Evolutionary conservation across 116 monocot genomes (phyloP).

Genomic region (Iris pallida): DNA sequence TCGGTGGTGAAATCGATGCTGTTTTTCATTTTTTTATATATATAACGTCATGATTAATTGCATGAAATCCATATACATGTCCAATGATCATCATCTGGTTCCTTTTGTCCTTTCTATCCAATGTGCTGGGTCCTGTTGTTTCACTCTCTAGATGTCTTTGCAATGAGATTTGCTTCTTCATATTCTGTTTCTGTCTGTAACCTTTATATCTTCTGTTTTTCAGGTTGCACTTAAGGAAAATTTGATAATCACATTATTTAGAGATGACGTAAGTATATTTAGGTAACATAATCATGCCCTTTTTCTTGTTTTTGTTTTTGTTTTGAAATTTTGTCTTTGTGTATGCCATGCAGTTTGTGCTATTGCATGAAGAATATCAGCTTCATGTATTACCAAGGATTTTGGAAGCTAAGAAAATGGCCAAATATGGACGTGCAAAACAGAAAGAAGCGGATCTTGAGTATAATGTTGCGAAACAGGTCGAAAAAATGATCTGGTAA

Average conservation of each 20-base stretch:
- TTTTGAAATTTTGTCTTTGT: conserved; percentile 10
- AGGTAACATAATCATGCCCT: neutral
- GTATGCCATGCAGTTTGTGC: conserved; percentile 46
- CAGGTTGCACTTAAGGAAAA: conserved; percentile 95
- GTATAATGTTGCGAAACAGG: conserved; percentile 98
- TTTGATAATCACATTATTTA: conserved; percentile 75
- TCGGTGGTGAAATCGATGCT: too few relatives aligned
- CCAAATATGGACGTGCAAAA: conserved; percentile 93
- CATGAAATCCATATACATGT: too few relatives aligned
- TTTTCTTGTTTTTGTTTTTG: neutral
- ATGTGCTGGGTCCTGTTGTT: too few relatives aligned
- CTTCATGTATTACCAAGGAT: conserved; percentile 82
- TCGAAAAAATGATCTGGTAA: conserved; percentile 96
- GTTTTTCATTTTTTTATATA: too few relatives aligned
- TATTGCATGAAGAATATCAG: conserved; percentile 92
- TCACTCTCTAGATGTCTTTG: too few relatives aligned
- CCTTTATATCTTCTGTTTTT: conserved; percentile 20
- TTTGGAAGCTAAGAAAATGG: conserved; percentile 92
- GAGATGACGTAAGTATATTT: conserved; percentile 70
- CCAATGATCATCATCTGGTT: too few relatives aligned
- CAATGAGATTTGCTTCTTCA: too few relatives aligned
- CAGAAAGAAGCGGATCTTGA: conserved; percentile 96
- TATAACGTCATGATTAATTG: too few relatives aligned
- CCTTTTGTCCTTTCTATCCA: too few relatives aligned
- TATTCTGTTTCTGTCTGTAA: too few relatives aligned